Percentiles rank a stretch among this genome's conserved stretches.
phyloP scores from a whole-genome alignment of 768 basidiomycete species.

The Leccinellum luteum region DNA sequence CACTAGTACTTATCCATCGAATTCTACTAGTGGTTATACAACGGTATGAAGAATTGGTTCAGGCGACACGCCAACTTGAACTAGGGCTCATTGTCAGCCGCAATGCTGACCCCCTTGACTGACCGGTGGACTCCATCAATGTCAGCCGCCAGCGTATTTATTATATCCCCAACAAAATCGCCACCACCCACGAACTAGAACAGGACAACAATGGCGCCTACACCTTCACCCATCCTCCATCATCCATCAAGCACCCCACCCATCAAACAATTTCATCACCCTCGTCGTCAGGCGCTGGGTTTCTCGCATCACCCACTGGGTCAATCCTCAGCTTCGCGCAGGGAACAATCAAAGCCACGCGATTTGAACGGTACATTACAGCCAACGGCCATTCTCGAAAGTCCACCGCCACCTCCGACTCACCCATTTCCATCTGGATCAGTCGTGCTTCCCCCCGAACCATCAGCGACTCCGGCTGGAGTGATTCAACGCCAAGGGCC shows the following conservation, averaged over 20 bases:
- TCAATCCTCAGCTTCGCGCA: neutral
- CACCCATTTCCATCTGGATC: conserved; percentile 6
- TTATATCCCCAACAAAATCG: conserved; percentile 6
- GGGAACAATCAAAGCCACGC: conserved; percentile 7
- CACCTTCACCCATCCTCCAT: conserved; percentile 6
- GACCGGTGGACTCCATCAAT: conserved; percentile 10
- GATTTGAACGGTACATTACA: neutral
- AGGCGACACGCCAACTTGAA: neutral
- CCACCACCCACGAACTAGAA: neutral
- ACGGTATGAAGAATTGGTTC: neutral
- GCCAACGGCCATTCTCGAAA: conserved; percentile 8
- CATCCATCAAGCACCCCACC: conserved; percentile 2
- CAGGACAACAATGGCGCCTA: conserved; percentile 22
- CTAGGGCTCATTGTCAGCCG: conserved; percentile 20
- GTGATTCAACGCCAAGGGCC: conserved; percentile 1
- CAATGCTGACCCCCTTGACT: conserved; percentile 8
- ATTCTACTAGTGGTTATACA: neutral
- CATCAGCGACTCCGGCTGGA: conserved; percentile 1
- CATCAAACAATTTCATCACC: conserved; percentile 8
- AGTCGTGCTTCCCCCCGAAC: conserved; percentile 1
- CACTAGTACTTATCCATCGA: neutral
- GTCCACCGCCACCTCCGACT: conserved; percentile 1
- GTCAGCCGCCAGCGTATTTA: conserved; percentile 29
- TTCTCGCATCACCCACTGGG: conserved; percentile 2
- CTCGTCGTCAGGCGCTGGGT: conserved; percentile 16